Percentiles rank a stretch among this genome's conserved stretches.
phyloP scores from a whole-genome alignment of 352 stramenopile species.

The Thraustotheca clavata region DNA sequence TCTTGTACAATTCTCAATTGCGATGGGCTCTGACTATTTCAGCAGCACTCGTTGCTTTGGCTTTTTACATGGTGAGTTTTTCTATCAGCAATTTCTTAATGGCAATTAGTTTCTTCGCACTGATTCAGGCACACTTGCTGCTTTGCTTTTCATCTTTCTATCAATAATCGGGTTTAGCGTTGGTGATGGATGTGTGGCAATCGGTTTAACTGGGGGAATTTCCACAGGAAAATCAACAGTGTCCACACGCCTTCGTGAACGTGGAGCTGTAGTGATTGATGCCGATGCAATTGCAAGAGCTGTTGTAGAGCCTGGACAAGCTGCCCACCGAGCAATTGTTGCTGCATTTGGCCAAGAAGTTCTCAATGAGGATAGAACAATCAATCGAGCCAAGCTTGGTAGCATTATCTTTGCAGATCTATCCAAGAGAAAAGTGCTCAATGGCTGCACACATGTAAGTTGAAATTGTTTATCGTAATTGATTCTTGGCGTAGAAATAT shows the following conservation, averaged over 20 bases:
- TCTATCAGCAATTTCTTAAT: neutral
- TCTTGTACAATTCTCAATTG: neutral
- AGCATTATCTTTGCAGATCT: slow-evolving; percentile 78
- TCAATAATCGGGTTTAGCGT: slow-evolving; percentile 32
- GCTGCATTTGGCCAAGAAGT: slow-evolving; percentile 54
- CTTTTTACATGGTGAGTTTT: neutral
- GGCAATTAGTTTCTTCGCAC: neutral
- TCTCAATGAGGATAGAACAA: slow-evolving; percentile 61
- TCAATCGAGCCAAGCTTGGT: slow-evolving; percentile 78
- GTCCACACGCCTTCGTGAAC: slow-evolving; percentile 42
- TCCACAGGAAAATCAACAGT: slow-evolving; percentile 80
- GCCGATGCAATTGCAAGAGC: slow-evolving; percentile 69
- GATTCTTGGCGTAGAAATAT: slow-evolving; percentile 39
- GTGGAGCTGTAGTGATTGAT: slow-evolving; percentile 69
- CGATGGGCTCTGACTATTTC: neutral
- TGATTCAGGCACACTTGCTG: neutral
- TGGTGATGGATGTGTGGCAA: slow-evolving; percentile 50
- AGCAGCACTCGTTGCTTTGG: neutral
- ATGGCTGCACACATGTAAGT: slow-evolving; percentile 61
- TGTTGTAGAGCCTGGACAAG: slow-evolving; percentile 62
- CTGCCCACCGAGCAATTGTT: slow-evolving; percentile 73
- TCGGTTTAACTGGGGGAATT: slow-evolving; percentile 78
- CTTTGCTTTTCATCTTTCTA: neutral
- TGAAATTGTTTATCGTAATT: neutral
- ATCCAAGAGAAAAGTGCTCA: slow-evolving; percentile 60